These are phyloP conservation scores for Juglanconis oblonga DNA, from an alignment of 2,329 filamentous ascomycete species.

Conservation along the genomic window DNA sequence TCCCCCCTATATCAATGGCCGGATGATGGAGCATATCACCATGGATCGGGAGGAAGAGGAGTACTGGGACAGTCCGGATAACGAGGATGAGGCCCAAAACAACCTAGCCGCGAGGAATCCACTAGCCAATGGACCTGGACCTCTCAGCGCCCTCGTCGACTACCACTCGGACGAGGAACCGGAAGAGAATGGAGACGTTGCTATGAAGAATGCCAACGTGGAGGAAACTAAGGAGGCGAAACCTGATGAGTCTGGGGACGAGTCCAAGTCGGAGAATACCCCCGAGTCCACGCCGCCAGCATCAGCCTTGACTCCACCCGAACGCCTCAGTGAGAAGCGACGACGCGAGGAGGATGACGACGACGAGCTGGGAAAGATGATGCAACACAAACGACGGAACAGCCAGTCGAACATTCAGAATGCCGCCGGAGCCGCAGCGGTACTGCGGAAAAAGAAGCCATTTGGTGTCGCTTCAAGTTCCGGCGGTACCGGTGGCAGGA, in stretches of 20 bases:
- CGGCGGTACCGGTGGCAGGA: slow-evolving; percentile 42
- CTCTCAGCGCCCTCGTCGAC: slow-evolving; percentile 53
- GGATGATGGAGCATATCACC: slow-evolving; percentile 65
- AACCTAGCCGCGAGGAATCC: slow-evolving; percentile 30
- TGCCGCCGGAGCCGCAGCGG: slow-evolving; percentile 32
- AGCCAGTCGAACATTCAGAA: slow-evolving; percentile 50
- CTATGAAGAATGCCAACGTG: slow-evolving; percentile 22
- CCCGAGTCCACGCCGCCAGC: slow-evolving; percentile 31
- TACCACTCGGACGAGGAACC: slow-evolving; percentile 59
- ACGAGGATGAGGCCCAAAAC: slow-evolving; percentile 68
- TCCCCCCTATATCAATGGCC: slow-evolving; percentile 40
- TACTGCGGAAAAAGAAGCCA: slow-evolving; percentile 44
- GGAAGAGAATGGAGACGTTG: slow-evolving; percentile 55
- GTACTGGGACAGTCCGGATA: slow-evolving; percentile 89
- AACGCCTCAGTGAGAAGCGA: slow-evolving; percentile 83
- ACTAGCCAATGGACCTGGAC: slow-evolving; percentile 61
- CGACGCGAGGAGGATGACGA: slow-evolving; percentile 91
- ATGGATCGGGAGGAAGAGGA: slow-evolving; percentile 85
- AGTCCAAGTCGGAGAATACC: slow-evolving; percentile 29
- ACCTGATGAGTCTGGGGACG: slow-evolving; percentile 21
- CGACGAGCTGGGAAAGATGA: slow-evolving; percentile 83
- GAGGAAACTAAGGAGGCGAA: slow-evolving; percentile 27
- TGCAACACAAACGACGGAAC: slow-evolving; percentile 61
- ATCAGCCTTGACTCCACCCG: slow-evolving; percentile 58
- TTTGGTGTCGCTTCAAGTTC: slow-evolving; percentile 39